Evolutionary conservation across 2,329 filamentous ascomycete genomes (phyloP), one percentile per base, ranked within the genome.

Genomic region (Fusarium sublunatum): DNA sequence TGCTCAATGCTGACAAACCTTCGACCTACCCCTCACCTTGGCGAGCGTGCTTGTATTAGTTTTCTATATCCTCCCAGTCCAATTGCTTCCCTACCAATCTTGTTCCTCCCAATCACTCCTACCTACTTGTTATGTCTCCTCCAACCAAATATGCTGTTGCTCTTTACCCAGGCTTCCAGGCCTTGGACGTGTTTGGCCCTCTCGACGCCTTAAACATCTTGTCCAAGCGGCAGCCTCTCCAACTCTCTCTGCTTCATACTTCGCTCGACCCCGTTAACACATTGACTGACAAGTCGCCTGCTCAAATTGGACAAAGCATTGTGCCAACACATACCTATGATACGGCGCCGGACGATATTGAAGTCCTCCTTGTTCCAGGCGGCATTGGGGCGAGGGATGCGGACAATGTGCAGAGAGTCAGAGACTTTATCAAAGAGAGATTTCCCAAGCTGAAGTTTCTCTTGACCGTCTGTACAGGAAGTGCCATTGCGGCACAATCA

Each of bases 401-500:
- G 0, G 62, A 72, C 2, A 53, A 53, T 1, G 67, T 69, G 0
- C 47, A 72, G 7, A 49, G 56, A 6, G 66, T 75, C 2, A 69
- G 71, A 4, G 73, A 80, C n/a, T 87, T 81, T 59, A 72, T 87
- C 38, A 65, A 64, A 5, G 64, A 71, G 0, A 64, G 68, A 4
- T 83, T 79, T 58, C 77, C 80, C 0, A 74, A 74, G 7, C 63
- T 87, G 7, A 72, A 77, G 43, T 85, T 83, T 57, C 66, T 88
- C 6, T 74, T 90, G n/a, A 87, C 84, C 0, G 81, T 90, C 0
- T 90, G 88, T 68, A 90, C 86, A 0, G 88, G 88, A 0, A 77
- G 82, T 3, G 79, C 80, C 2, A 70, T 88, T 6, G 76, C 83
- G 0, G 86, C 87, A 0, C 74, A 78, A 22, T 77, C 86, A 0